Conservation (phyloP, 257 asterid genomes). For the Ligustrum vulgare region DNA sequence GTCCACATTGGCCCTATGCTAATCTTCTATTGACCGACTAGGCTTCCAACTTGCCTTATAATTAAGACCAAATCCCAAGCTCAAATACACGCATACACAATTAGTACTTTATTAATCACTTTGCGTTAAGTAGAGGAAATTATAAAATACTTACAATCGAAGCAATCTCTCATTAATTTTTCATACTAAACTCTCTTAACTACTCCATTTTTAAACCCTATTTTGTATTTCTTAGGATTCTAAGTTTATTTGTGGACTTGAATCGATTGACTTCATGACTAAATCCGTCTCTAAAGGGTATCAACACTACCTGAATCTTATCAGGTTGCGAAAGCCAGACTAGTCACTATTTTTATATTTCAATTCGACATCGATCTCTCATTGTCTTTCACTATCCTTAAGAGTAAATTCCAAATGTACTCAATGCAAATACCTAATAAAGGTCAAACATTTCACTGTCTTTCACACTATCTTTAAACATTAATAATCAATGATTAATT, state of each 20-base stretch:
- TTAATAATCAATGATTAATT: too few relatives aligned
- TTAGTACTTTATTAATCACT: too few relatives aligned
- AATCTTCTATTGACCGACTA: not conserved
- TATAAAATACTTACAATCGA: not conserved
- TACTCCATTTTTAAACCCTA: too few relatives aligned
- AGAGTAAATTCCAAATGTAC: constrained; percentile 5
- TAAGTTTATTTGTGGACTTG: not conserved
- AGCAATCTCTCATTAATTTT: not conserved
- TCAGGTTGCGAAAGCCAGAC: too few relatives aligned
- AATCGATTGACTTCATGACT: not conserved
- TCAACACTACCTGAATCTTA: not conserved
- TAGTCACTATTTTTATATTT: too few relatives aligned
- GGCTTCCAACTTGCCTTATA: not conserved
- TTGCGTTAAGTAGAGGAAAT: not conserved
- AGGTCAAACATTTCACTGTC: not conserved
- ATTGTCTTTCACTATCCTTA: not conserved
- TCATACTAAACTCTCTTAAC: too few relatives aligned
- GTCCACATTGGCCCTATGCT: not conserved
- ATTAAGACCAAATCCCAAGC: not conserved
- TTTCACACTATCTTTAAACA: not conserved
- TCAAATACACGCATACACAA: not conserved
- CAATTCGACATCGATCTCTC: not conserved
- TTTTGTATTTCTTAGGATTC: too few relatives aligned
- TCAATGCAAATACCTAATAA: not conserved
- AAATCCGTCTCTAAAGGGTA: too few relatives aligned